Conservation (phyloP, 2,329 filamentous ascomycete species). For the Juglanconis oblonga region DNA sequence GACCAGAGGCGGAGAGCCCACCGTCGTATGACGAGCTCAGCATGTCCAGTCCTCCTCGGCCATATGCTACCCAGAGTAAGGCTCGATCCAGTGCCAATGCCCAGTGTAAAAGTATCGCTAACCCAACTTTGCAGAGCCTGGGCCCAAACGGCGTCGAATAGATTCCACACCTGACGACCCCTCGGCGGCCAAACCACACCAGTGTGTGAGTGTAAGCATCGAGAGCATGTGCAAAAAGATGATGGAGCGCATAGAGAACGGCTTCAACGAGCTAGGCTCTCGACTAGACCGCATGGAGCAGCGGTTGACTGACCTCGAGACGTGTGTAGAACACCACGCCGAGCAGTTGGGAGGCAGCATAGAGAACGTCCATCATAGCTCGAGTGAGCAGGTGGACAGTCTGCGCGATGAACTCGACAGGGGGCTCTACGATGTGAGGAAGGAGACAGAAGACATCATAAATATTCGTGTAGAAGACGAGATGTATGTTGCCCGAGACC, state of each 20-base stretch:
- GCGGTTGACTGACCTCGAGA: conserved; percentile 5
- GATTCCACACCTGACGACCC: not conserved
- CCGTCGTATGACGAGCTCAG: conserved; percentile 4
- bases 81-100: not conserved
- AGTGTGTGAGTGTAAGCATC: not conserved
- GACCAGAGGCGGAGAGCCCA: not conserved
- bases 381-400: conserved; percentile 7
- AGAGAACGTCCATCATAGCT: not conserved
- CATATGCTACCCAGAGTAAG: conserved; percentile 1
- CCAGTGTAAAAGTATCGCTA: not conserved
- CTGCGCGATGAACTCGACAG: conserved; percentile 4
- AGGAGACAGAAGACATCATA: conserved; percentile 8
- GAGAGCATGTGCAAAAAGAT: not conserved
- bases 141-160: conserved; percentile 1
- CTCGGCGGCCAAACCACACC: not conserved
- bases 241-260: conserved; percentile 3
- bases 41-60: not conserved
- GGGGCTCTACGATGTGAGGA: conserved; percentile 3
- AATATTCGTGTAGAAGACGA: conserved; percentile 5
- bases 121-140: conserved; percentile 1
- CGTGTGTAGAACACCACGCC: not conserved
- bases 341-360: not conserved
- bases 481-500: conserved; percentile 2
- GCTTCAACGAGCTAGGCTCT: conserved; percentile 2
- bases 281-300: conserved; percentile 5